Conservation (phyloP, 2,329 filamentous ascomycete species). For the Fonsecaea pugnacius region DNA sequence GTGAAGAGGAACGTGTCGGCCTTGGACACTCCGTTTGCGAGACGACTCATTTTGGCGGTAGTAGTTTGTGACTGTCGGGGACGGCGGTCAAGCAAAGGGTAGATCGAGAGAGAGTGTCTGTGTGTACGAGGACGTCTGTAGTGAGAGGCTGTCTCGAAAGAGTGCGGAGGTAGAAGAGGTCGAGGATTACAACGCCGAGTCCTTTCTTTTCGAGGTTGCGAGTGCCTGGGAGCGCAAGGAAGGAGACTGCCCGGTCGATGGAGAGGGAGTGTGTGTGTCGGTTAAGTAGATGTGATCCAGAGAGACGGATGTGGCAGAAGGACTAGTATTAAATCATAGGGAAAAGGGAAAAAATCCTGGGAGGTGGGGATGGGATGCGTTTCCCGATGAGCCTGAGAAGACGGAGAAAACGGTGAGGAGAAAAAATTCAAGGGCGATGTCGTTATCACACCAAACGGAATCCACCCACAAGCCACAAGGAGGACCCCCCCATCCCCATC, state of each 20-base stretch:
- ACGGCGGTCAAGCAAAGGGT: not conserved
- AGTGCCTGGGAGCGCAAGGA: not conserved
- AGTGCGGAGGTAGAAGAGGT: conserved; percentile 38
- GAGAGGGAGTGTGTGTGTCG: not conserved
- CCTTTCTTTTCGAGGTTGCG: conserved; percentile 12
- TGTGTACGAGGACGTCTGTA: conserved; percentile 35
- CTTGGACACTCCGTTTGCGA: conserved; percentile 45
- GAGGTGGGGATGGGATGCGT: not conserved
- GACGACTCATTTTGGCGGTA: conserved; percentile 30
- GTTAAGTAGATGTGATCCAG: not conserved
- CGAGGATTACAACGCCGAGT: not conserved
- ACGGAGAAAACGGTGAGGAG: conserved; percentile 4
- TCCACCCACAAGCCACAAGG: not conserved
- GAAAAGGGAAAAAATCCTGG: conserved; percentile 7
- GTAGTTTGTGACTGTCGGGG: not conserved
- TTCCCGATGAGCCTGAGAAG: not conserved
- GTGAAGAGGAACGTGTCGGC: conserved; percentile 83
- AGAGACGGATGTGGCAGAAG: not conserved
- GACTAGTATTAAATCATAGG: conserved; percentile 3
- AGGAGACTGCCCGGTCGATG: not conserved
- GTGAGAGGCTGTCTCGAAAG: conserved; percentile 45
- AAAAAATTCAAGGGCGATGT: conserved; percentile 28
- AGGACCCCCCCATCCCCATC: no score
- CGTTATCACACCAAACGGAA: conserved; percentile 26
- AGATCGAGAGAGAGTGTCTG: conserved; percentile 8